Base-by-base conservation (phyloP, 2,329 filamentous ascomycete species). In the Hymenoscyphus occultus region DNA sequence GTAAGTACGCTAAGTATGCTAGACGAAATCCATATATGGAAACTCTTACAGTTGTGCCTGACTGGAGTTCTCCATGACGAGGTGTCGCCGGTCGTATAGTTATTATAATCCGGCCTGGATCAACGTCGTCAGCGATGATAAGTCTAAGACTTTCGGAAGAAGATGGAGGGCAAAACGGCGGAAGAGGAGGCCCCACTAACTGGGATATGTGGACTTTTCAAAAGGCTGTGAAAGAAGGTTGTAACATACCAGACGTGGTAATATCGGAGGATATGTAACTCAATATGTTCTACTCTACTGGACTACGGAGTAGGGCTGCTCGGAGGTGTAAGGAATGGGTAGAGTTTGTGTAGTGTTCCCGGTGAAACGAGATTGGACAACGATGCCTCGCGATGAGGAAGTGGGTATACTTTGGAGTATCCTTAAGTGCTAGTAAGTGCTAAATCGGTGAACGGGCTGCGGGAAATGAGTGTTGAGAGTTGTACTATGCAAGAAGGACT, bases 11-110 rank as follows among this genome's bases (percentile, higher is more conserved):
- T 64, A 45, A 70, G 64, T 35, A 56, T 48, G 13, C 48, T 28
- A 62, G 22, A 56, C 22, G 65, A 63, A 63, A 71, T 63, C 64
- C 51, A 64, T 66, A 69, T 70, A 69, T 70, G 72, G 72, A 66
- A 71, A 61, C 70, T 73, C 83, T 76, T 83, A 86, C 83, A 84
- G 74, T 72, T 83, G 80, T 73, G 80, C 76, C 72, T 84, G 81
- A 73, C 76, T 79, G 68, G 81, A 77, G 56, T 63, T 64, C 73
- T 84, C 80, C 83, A 85, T 84, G 77, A 74, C 76, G 76, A 74
- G 71, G 72, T 68, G 72, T 70, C 63, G 66, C 67, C 67, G 62
- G 68, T 54, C 67, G 68, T 69, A 62, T 66, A 65, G 70, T 62
- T 65, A 71, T 70, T 69, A 68, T 71, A 69, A 56, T 67, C 56